phyloP scores from a whole-genome alignment of 169 alveolate species.

The Plasmodium fragile region DNA sequence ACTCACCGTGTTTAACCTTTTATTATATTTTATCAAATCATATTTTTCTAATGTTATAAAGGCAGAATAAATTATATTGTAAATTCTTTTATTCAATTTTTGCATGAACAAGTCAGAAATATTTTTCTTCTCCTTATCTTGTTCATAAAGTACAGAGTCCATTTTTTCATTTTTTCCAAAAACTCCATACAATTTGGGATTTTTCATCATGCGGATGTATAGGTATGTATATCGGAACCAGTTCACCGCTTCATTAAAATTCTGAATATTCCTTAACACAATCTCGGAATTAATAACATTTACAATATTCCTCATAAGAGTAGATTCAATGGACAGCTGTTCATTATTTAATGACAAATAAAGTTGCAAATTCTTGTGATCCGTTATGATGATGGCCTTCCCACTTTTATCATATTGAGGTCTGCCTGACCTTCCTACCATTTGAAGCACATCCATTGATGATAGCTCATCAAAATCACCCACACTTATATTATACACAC shows the following conservation, averaged over 20 bases:
- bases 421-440: constrained; percentile 99
- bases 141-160: background rate
- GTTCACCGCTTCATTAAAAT: constrained; percentile 95
- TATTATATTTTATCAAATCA: constrained; percentile 95
- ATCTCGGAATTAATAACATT: constrained; percentile 99
- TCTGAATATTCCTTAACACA: constrained; percentile 94
- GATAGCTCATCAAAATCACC: constrained; percentile 98
- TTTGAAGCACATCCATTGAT: constrained; percentile 98
- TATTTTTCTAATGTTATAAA: constrained; percentile 93
- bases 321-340: constrained; percentile 98
- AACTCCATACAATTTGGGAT: constrained; percentile 93
- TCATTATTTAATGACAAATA: constrained; percentile 97
- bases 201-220: constrained; percentile 93
- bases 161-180: constrained; percentile 51
- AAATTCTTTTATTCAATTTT: constrained; percentile 64
- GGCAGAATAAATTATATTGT: constrained; percentile 91
- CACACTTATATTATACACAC: constrained; percentile 97
- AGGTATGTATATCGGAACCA: constrained; percentile 99
- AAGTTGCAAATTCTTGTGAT: constrained; percentile 95
- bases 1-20: constrained; percentile 92
- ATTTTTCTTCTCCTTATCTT: background rate
- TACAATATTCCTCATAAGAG: constrained; percentile 93
- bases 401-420: constrained; percentile 99
- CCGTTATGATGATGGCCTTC: constrained; percentile 98
- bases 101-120: constrained; percentile 67